These are phyloP conservation scores for Microdochium trichocladiopsis DNA, from an alignment of 2,329 filamentous ascomycete genomes.

Conservation along the genomic window DNA sequence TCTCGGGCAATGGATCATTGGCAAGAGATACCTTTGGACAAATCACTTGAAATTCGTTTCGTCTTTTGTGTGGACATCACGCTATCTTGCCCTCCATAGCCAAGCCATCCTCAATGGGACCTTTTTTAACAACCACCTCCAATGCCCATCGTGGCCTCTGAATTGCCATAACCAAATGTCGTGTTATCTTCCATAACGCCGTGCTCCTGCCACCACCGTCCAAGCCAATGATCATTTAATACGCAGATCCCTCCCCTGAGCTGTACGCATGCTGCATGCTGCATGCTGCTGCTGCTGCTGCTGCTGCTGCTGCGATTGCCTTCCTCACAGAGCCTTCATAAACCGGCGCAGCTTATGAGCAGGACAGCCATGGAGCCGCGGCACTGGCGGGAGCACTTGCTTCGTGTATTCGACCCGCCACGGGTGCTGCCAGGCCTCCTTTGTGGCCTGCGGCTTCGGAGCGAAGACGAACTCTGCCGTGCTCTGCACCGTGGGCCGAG, in stretches of 20 bases:
- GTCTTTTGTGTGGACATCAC: neutral
- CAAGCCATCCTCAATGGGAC: neutral
- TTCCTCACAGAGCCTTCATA: conserved; percentile 2
- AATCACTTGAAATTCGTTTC: conserved; percentile 1
- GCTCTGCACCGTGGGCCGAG: conserved; percentile 15
- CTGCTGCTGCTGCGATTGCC: neutral
- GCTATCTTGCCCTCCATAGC: neutral
- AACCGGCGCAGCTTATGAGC: conserved; percentile 1
- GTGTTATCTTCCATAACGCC: neutral
- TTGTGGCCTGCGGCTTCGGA: conserved; percentile 8
- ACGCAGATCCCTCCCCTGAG: too few relatives aligned
- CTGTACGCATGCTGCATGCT: too few relatives aligned
- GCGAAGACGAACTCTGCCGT: conserved; percentile 13
- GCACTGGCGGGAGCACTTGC: conserved; percentile 12
- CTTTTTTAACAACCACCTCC: neutral
- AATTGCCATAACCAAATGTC: neutral
- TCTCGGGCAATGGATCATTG: conserved; percentile 21
- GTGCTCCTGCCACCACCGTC: too few relatives aligned
- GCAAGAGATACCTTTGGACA: conserved; percentile 32
- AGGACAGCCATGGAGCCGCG: conserved; percentile 10
- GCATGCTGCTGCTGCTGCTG: too few relatives aligned
- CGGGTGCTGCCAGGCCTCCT: conserved; percentile 9
- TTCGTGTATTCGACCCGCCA: conserved; percentile 16
- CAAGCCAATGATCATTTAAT: too few relatives aligned
- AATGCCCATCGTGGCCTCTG: neutral